Evolutionary conservation across 768 basidiomycete species (phyloP), one percentile per base, ranked within the genome.

Genomic region (Russula lepida): DNA sequence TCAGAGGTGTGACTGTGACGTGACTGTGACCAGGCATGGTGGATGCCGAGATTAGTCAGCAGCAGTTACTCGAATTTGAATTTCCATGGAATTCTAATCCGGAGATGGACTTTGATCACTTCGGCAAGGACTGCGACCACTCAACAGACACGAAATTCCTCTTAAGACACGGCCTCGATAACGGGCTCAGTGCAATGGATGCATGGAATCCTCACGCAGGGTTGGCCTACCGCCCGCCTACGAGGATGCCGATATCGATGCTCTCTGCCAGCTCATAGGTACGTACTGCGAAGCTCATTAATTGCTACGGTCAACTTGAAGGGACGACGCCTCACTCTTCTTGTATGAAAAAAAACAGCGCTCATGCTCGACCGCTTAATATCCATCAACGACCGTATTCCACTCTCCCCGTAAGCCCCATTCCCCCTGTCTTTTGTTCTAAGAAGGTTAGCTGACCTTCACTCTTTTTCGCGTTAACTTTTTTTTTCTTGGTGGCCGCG

Each of bases 341-440:
- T 3, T 19, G 19, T 58, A 47, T 51, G 49, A 17, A 37, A 37
- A 37, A 37, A 65, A 72, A 30, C 72, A 95, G 93, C 92, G 69
- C 90, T 95, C 75, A 98, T 98, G 95, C 84, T 99, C 68, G 84
- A 94, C 71, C 89, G 94, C 65, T 78, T 99, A 69, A 94, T 97
- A 75, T 78, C 81, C 57, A 92, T 97, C 82, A 99, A 99, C 79
- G 95, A 99, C 78, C 84, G 83, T 71, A 93, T 99, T 73, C 89
- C 92, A 59, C 79, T 98, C 64, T 84, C 85, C 41, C 87, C 92
- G 84, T 92, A 63, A 62, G 73, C 64, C 15, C 47, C 4, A 8
- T 6, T 37, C 28, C 27, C 54, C 61, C 68, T 70, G 58, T 62
- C 41, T 49, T 28, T 63, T 43, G 28, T 23, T 44, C 48, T 39